Percentiles rank a stretch among this genome's conserved stretches.
Evolutionary conservation across 1,139 yeast species (phyloP).

Genomic region (Arxiozyma slooffiae): DNA sequence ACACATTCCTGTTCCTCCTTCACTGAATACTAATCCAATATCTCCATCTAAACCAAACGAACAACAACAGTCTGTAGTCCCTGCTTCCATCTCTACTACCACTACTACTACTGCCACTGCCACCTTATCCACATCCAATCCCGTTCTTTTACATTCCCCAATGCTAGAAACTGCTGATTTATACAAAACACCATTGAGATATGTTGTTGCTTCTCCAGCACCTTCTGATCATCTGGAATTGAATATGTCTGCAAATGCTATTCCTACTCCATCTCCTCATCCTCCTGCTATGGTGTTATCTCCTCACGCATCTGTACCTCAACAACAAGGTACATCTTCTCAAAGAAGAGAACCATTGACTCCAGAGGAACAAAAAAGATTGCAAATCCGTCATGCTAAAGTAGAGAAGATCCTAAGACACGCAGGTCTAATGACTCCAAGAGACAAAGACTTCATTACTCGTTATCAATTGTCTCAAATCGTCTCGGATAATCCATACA

Average conservation of each 20-base stretch:
- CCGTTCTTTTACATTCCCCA: neutral
- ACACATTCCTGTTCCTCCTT: neutral
- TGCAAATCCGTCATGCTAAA: constrained; percentile 65
- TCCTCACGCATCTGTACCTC: constrained; percentile 2
- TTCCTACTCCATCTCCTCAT: constrained; percentile 8
- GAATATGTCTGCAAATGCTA: constrained; percentile 3
- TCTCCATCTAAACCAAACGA: constrained; percentile 13
- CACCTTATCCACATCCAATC: neutral
- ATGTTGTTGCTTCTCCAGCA: constrained; percentile 5
- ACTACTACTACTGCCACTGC: neutral
- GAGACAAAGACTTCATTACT: constrained; percentile 91
- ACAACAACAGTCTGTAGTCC: neutral
- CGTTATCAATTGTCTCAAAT: constrained; percentile 90
- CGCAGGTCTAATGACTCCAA: constrained; percentile 92
- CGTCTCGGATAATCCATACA: constrained; percentile 94
- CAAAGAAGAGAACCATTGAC: constrained; percentile 31
- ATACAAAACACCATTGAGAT: constrained; percentile 7
- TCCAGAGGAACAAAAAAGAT: constrained; percentile 46
- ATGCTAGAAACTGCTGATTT: constrained; percentile 6
- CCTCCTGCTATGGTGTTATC: neutral
- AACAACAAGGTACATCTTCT: constrained; percentile 12
- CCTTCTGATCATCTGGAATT: constrained; percentile 1
- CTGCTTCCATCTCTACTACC: neutral
- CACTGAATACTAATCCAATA: constrained; percentile 7
- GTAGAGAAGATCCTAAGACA: constrained; percentile 70